A percentile compares a stretch with the other conserved stretches of the same genome.
These are phyloP conservation scores for Phytophthora pinifolia DNA, from an alignment of 352 stramenopile genomes.

Conservation along the genomic window DNA sequence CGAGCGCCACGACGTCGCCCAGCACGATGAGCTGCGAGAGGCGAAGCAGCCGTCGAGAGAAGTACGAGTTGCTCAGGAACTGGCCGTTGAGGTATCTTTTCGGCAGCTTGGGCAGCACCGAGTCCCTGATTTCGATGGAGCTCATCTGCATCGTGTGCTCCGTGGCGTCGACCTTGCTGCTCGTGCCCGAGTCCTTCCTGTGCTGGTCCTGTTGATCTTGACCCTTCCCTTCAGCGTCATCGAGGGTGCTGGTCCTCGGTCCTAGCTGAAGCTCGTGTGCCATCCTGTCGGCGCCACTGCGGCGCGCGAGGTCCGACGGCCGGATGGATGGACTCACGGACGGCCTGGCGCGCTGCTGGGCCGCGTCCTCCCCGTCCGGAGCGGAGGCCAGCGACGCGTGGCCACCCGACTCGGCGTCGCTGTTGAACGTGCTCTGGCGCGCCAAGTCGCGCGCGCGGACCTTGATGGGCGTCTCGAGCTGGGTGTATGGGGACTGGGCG, in stretches of 20 bases:
- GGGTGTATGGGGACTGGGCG: constrained; percentile 28
- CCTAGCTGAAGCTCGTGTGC: constrained; percentile 19
- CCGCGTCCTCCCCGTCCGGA: constrained; percentile 1
- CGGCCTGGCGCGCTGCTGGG: background rate
- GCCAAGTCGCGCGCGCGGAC: constrained; percentile 19
- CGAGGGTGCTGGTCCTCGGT: constrained; percentile 18
- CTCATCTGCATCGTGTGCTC: constrained; percentile 40
- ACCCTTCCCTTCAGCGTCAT: constrained; percentile 6
- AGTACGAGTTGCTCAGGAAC: constrained; percentile 85
- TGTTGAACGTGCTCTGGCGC: constrained; percentile 45
- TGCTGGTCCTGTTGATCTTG: constrained; percentile 8
- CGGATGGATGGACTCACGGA: constrained; percentile 2
- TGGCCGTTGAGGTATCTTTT: constrained; percentile 47
- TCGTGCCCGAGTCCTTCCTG: constrained; percentile 15
- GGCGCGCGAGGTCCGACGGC: background rate
- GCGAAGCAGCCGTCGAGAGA: constrained; percentile 59
- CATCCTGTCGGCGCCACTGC: constrained; percentile 17
- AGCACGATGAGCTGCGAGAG: constrained; percentile 63
- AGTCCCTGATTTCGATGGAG: constrained; percentile 29
- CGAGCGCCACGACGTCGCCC: constrained; percentile 53
- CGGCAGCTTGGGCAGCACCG: constrained; percentile 34
- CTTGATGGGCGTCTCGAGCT: constrained; percentile 44
- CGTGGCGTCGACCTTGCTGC: constrained; percentile 22
- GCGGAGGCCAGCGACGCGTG: constrained; percentile 11
- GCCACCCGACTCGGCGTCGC: constrained; percentile 24